Evolutionary conservation across 768 basidiomycete genomes (phyloP).

Genomic region (Termitomyces bulborhizus): DNA sequence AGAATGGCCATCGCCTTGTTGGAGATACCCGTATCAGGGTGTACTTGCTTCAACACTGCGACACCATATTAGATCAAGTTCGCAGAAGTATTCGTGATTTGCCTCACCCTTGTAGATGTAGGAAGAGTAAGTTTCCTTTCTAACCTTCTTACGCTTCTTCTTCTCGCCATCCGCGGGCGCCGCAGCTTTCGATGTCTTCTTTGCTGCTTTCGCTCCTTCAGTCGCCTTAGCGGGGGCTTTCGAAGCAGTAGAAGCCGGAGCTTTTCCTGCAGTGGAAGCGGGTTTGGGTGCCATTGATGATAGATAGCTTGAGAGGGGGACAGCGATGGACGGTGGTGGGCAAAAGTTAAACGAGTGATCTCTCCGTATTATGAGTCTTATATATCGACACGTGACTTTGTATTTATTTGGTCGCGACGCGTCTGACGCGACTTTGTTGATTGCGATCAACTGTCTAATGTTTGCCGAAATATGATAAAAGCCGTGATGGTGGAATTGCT

Average conservation of each 20-base stretch:
- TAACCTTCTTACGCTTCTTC: constrained; percentile 81
- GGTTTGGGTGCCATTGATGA: constrained; percentile 62
- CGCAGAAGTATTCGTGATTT: background rate
- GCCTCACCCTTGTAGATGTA: constrained; percentile 84
- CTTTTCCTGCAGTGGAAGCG: constrained; percentile 81
- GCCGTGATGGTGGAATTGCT: background rate
- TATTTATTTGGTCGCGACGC: constrained; percentile 29
- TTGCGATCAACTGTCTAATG: constrained; percentile 2
- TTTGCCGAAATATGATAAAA: constrained; percentile 21
- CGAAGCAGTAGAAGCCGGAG: constrained; percentile 61
- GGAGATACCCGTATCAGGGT: constrained; percentile 98
- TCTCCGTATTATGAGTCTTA: constrained; percentile 15
- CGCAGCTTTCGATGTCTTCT: constrained; percentile 69
- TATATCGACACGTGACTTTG: constrained; percentile 32
- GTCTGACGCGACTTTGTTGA: constrained; percentile 34
- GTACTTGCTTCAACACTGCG: constrained; percentile 91
- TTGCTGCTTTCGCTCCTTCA: constrained; percentile 65
- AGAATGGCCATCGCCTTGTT: constrained; percentile 98
- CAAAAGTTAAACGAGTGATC: constrained; percentile 13
- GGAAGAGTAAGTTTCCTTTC: constrained; percentile 91
- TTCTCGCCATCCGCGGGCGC: constrained; percentile 66
- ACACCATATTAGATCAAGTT: background rate
- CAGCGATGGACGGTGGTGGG: constrained; percentile 15
- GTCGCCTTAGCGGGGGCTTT: constrained; percentile 70
- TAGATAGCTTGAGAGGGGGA: constrained; percentile 3